These are phyloP conservation scores for Colletotrichum trifolii DNA, from an alignment of 2,329 filamentous ascomycete genomes.

Conservation along the genomic window DNA sequence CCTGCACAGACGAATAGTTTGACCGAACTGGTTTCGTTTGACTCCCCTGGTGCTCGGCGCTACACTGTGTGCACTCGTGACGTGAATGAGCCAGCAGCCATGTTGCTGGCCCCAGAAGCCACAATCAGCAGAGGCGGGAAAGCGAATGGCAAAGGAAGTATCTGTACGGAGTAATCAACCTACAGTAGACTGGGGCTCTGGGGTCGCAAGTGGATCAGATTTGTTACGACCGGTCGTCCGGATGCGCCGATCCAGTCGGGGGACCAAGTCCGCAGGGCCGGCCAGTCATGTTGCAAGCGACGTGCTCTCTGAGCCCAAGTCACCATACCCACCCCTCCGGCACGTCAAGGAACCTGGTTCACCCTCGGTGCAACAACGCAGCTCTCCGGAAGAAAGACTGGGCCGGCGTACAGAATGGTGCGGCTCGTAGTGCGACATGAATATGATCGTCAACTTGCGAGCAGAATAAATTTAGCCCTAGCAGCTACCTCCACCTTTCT, in stretches of 20 bases:
- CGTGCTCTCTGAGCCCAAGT: no score
- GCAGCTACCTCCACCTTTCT: not conserved
- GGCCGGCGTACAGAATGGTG: slow-evolving; percentile 1
- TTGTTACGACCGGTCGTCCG: slow-evolving; percentile 24
- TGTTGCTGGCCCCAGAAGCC: no score
- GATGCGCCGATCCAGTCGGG: slow-evolving; percentile 23
- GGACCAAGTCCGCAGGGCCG: slow-evolving; percentile 3
- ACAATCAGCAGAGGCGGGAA: no score
- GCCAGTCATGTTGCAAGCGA: not conserved
- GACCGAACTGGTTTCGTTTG: no score
- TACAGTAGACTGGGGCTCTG: not conserved
- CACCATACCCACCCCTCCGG: not conserved
- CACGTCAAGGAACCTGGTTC: slow-evolving; percentile 5
- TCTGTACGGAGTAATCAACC: not conserved
- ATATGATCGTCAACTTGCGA: not conserved
- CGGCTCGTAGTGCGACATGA: slow-evolving; percentile 8
- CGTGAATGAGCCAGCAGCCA: no score
- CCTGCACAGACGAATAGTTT: no score
- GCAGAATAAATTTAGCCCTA: slow-evolving; percentile 25
- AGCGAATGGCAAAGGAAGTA: not conserved
- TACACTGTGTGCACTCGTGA: no score
- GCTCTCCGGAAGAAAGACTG: slow-evolving; percentile 15
- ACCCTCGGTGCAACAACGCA: slow-evolving; percentile 8
- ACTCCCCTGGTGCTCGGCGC: no score
- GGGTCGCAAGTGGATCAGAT: slow-evolving; percentile 18